Conservation (phyloP, 2,329 filamentous ascomycete genomes). For the Cytospora leucostoma region DNA sequence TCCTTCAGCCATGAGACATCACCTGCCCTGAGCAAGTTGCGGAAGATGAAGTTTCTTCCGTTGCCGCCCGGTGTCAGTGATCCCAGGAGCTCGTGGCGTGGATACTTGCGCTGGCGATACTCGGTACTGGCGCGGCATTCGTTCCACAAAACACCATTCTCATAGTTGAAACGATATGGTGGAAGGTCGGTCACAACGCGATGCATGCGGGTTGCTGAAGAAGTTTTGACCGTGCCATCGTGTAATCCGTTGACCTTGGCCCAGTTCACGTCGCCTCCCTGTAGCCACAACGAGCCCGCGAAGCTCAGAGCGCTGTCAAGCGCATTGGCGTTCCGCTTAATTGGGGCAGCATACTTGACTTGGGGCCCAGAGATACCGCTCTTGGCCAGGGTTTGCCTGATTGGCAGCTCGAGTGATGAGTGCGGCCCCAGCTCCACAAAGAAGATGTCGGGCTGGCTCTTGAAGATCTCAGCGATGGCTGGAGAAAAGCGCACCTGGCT, state of each 20-base stretch:
- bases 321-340: background rate
- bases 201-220: background rate
- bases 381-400: slow-evolving; percentile 28
- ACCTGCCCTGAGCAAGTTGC: slow-evolving; percentile 48
- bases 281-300: background rate
- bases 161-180: slow-evolving; percentile 22
- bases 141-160: slow-evolving; percentile 15
- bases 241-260: slow-evolving; percentile 34
- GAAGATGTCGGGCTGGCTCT: slow-evolving; percentile 28
- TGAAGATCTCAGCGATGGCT: slow-evolving; percentile 2
- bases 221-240: too few relatives aligned
- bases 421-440: slow-evolving; percentile 36
- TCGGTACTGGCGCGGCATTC: slow-evolving; percentile 22
- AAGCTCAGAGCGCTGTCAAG: background rate
- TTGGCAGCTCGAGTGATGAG: slow-evolving; percentile 31
- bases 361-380: background rate
- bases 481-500: slow-evolving; percentile 34
- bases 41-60: slow-evolving; percentile 49
- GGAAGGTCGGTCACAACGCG: slow-evolving; percentile 19
- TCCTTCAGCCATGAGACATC: slow-evolving; percentile 59
- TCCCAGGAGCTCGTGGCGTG: slow-evolving; percentile 34
- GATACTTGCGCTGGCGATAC: slow-evolving; percentile 30
- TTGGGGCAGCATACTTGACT: slow-evolving; percentile 1
- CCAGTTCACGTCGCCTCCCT: slow-evolving; percentile 41
- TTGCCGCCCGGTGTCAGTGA: slow-evolving; percentile 45